Evolutionary conservation across 306 rosid species (phyloP).

Genomic region (Begonia fuchsioides): DNA sequence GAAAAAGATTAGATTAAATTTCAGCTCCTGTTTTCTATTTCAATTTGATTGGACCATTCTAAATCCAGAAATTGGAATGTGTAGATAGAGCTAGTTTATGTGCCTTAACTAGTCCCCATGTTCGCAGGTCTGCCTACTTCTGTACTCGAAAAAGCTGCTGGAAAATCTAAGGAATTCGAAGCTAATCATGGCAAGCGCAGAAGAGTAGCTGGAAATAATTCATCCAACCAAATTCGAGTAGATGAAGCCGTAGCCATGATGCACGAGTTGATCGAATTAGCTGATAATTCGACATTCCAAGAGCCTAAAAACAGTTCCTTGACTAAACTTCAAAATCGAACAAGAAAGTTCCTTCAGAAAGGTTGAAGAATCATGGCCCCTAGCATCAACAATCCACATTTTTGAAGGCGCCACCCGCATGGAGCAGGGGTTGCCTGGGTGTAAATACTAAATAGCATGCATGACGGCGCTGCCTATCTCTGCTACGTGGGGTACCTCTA

Average conservation of each 20-base stretch:
- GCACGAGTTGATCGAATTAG: constrained; percentile 20
- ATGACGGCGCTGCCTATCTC: too few relatives aligned
- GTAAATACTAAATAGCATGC: too few relatives aligned
- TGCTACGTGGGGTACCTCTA: too few relatives aligned
- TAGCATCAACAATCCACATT: too few relatives aligned
- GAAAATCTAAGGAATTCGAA: constrained; percentile 75
- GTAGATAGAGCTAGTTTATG: not conserved
- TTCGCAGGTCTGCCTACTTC: constrained; percentile 44
- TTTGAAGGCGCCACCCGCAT: too few relatives aligned
- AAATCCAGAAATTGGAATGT: not conserved
- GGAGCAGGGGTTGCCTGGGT: too few relatives aligned
- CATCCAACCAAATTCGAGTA: constrained; percentile 17
- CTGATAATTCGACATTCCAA: constrained; percentile 18
- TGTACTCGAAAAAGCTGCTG: constrained; percentile 60
- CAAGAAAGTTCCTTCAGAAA: constrained; percentile 21
- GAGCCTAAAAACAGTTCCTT: constrained; percentile 17
- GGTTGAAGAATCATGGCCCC: constrained; percentile 3
- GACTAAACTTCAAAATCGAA: constrained; percentile 35
- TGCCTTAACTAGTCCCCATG: not conserved
- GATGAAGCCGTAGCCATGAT: constrained; percentile 23
- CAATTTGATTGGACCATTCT: not conserved
- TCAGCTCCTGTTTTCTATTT: not conserved
- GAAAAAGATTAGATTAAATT: too few relatives aligned
- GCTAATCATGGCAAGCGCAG: constrained; percentile 43
- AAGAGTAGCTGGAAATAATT: constrained; percentile 11